Evolutionary conservation across 495 filamentous ascomycete genomes (phyloP).

Genomic region (Cercophora samala): DNA sequence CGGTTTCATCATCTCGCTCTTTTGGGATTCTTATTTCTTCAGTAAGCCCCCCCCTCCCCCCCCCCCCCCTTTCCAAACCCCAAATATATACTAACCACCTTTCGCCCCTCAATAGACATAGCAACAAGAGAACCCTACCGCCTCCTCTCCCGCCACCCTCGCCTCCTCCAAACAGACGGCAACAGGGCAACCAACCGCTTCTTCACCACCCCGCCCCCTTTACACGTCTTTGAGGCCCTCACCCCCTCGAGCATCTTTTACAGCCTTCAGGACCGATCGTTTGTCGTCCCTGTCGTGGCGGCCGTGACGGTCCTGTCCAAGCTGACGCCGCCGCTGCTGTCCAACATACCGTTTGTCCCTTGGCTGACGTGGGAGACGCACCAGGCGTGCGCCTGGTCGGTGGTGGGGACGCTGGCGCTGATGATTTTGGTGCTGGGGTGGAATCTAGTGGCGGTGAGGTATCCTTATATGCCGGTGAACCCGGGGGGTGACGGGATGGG

Average conservation of each 20-base stretch:
- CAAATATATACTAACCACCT: not conserved
- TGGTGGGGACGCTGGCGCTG: constrained; percentile 9
- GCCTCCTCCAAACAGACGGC: not conserved
- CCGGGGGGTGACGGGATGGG: not conserved
- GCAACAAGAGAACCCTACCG: constrained; percentile 1
- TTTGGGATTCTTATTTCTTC: constrained; percentile 12
- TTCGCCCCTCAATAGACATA: not conserved
- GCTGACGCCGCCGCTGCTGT: constrained; percentile 13
- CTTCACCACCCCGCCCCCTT: not conserved
- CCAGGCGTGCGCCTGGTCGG: constrained; percentile 4
- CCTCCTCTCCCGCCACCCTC: not conserved
- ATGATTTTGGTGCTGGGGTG: constrained; percentile 12
- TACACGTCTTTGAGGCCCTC: not conserved
- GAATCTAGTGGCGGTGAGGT: not conserved
- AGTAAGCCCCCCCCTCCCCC: not conserved
- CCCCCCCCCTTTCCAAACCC: not conserved
- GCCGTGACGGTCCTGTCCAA: constrained; percentile 12
- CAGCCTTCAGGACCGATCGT: not conserved
- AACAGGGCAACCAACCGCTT: not conserved
- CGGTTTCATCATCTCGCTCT: constrained; percentile 12
- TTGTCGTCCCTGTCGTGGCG: not conserved
- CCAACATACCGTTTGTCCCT: constrained; percentile 14
- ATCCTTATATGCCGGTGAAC: not conserved
- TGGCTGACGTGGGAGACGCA: constrained; percentile 15
- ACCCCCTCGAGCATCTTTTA: not conserved